These are phyloP conservation scores for Parietaria judaica DNA, from an alignment of 306 rosid genomes.

Conservation along the genomic window DNA sequence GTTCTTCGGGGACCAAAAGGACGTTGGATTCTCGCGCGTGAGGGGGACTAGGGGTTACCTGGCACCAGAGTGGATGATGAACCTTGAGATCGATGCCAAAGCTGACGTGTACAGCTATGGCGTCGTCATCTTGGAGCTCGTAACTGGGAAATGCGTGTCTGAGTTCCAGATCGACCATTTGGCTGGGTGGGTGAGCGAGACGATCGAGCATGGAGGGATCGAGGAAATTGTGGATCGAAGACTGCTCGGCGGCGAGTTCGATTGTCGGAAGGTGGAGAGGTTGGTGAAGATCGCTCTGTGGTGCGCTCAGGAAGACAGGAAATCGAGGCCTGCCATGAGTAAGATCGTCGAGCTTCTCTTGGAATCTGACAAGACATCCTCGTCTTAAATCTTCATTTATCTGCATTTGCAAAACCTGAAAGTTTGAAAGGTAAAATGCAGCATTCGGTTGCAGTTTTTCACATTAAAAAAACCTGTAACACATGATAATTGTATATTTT, in stretches of 20 bases:
- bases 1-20: conserved; percentile 23
- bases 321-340: conserved; percentile 35
- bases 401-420: no score
- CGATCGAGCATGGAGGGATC: conserved; percentile 18
- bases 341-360: conserved; percentile 29
- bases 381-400: no score
- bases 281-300: conserved; percentile 24
- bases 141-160: conserved; percentile 31
- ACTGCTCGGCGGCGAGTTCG: conserved; percentile 2
- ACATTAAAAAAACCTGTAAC: no score
- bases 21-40: conserved; percentile 20
- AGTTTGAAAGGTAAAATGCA: no score
- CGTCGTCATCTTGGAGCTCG: conserved; percentile 28
- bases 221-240: conserved; percentile 23
- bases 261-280: conserved; percentile 14
- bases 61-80: conserved; percentile 45
- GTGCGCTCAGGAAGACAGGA: conserved; percentile 31
- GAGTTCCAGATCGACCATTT: conserved; percentile 16
- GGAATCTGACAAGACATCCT: not conserved
- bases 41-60: conserved; percentile 38
- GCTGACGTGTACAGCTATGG: conserved; percentile 47
- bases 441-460: no score
- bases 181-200: conserved; percentile 25
- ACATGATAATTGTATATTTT: no score
- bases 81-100: conserved; percentile 29